Evolutionary conservation across 169 alveolate genomes (phyloP), one percentile per base, ranked within the genome.

Genomic region (Pseudocohnilembus persalinus): DNA sequence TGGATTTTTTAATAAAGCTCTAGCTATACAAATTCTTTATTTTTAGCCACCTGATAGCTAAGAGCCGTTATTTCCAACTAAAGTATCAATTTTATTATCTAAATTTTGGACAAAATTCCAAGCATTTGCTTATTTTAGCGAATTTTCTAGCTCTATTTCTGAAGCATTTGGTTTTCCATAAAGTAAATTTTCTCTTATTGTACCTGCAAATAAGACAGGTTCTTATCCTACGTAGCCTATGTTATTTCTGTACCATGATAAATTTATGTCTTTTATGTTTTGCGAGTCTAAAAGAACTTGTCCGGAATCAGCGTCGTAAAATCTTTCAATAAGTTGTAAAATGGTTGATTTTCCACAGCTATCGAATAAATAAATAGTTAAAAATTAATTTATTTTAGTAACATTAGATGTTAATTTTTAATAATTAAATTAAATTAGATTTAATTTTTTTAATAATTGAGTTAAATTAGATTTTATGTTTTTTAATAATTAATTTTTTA

Each of bases 201-300:
- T 90, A 35, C 92, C 95, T 82, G 98, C 97, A 92, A 97, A 96
- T 72, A 97, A 88, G 76, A 92, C 85, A 29, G 98, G 97, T 82
- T 97, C 99, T 93, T 97, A 99, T 29, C 99, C 97, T 1, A 95
- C 97, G 49, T 92, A 86, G 6, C 96, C 95, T 30, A 95, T 90
- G 33, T 90, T 75, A n/a, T 79, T 76, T 85, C 97, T 90, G 29
- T 92, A 83, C 26, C 88, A 77, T n/a, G 92, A 82, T 79, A 97
- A 80, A 82, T 96, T 92, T 29, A 92, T 92, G 31, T 94, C 89
- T 82, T 91, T 93, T 63, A 97, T 94, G 84, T 97, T 95, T 72
- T 92, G 88, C 35, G 97, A 98, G 85, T 95, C 98, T 29, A 97
- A 92, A 28, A 90, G 83, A 25, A 92, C 91, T 33, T 29, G 73